Percentiles rank a stretch among this genome's conserved stretches.
Conservation (phyloP, 2,329 filamentous ascomycete species). For the Penicillium sp. region DNA sequence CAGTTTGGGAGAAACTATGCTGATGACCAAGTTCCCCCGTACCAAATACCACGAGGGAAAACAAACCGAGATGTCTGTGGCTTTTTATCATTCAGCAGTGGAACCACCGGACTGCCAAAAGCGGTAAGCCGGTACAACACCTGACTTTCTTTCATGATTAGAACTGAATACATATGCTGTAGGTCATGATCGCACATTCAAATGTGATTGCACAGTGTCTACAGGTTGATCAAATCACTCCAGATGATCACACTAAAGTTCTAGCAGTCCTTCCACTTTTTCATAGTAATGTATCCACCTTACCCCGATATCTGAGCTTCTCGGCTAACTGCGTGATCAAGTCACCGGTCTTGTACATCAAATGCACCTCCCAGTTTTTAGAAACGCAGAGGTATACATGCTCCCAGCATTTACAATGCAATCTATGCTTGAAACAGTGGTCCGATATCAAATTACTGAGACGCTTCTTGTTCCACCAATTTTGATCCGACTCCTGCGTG, state of each 20-base stretch:
- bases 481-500: constrained; percentile 63
- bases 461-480: constrained; percentile 65
- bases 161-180: background rate
- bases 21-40: constrained; percentile 51
- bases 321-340: background rate
- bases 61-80: constrained; percentile 62
- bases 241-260: constrained; percentile 54
- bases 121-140: constrained; percentile 29
- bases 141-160: background rate
- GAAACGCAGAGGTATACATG: constrained; percentile 70
- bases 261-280: constrained; percentile 65
- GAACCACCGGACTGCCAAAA: constrained; percentile 57
- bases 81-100: constrained; percentile 56
- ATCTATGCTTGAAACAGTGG: constrained; percentile 58
- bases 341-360: constrained; percentile 66
- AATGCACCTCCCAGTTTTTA: constrained; percentile 64
- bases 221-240: constrained; percentile 60
- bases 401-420: constrained; percentile 67
- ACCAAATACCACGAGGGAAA: constrained; percentile 56
- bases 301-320: background rate
- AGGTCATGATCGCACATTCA: constrained; percentile 58
- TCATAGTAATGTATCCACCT: constrained; percentile 48
- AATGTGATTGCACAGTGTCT: constrained; percentile 65
- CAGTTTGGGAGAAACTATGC: constrained; percentile 41
- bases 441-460: constrained; percentile 59